Conservation (phyloP, 2,329 filamentous ascomycete species). For the Cercospora beticola region DNA sequence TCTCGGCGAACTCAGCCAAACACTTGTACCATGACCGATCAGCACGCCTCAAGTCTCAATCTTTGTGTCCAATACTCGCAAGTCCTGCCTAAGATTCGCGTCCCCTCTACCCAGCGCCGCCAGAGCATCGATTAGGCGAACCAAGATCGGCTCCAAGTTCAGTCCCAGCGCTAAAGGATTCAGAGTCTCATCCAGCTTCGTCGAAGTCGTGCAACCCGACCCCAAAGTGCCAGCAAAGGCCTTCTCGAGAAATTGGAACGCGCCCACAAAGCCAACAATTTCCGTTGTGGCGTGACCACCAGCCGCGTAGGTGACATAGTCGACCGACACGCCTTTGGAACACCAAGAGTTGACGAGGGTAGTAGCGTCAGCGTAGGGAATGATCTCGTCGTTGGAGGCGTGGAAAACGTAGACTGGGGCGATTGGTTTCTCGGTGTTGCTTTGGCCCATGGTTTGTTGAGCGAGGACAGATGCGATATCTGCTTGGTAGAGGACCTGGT, state of each 20-base stretch:
- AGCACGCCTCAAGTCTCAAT: background rate
- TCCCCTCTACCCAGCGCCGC: constrained; percentile 25
- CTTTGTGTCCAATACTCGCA: background rate
- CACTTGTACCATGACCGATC: background rate
- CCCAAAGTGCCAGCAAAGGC: constrained; percentile 30
- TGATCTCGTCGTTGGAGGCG: constrained; percentile 33
- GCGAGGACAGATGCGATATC: constrained; percentile 23
- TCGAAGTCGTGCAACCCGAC: constrained; percentile 26
- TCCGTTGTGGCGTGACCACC: constrained; percentile 34
- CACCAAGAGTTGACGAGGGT: constrained; percentile 33
- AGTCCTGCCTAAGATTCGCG: constrained; percentile 19
- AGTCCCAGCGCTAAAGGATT: constrained; percentile 30
- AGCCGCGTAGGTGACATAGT: constrained; percentile 30
- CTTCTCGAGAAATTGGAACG: constrained; percentile 28
- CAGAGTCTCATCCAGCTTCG: constrained; percentile 22
- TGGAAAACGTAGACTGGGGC: constrained; percentile 35
- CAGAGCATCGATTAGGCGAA: constrained; percentile 27
- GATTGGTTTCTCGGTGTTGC: constrained; percentile 28
- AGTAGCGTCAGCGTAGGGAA: constrained; percentile 33
- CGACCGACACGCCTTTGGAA: constrained; percentile 29
- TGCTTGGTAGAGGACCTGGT: constrained; percentile 28
- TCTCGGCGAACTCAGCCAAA: background rate
- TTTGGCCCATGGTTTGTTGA: constrained; percentile 29
- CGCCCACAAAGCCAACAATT: constrained; percentile 28
- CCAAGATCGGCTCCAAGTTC: constrained; percentile 31